phyloP scores from a whole-genome alignment of 2,329 filamentous ascomycete species.

The Penicillium sp. region DNA sequence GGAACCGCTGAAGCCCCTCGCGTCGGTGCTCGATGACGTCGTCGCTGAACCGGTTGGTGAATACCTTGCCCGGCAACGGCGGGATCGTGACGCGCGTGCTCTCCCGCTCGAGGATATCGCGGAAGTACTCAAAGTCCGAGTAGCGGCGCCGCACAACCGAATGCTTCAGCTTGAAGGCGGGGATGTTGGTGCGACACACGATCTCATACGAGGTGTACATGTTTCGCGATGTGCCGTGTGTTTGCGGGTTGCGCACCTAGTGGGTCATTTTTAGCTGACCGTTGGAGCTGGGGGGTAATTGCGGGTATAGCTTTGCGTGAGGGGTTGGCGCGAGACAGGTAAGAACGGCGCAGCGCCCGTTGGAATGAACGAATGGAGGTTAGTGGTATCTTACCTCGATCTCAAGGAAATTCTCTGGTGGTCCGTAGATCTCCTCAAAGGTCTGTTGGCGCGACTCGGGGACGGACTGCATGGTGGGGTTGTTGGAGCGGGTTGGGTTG shows the following conservation, averaged over 20 bases:
- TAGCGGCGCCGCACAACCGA: slow-evolving; percentile 88
- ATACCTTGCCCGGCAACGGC: slow-evolving; percentile 92
- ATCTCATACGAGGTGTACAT: slow-evolving; percentile 99
- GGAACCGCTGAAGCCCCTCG: slow-evolving; percentile 86
- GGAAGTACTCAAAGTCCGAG: slow-evolving; percentile 97
- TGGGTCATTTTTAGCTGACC: background rate
- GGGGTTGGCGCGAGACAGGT: background rate
- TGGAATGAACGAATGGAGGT: background rate
- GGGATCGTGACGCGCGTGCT: slow-evolving; percentile 92
- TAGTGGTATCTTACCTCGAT: slow-evolving; percentile 66
- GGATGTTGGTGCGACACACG: slow-evolving; percentile 95
- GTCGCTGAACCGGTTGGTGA: slow-evolving; percentile 96
- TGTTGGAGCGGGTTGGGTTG: background rate
- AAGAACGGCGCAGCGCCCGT: background rate
- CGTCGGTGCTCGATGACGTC: slow-evolving; percentile 94
- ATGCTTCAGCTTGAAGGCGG: slow-evolving; percentile 92
- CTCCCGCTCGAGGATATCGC: slow-evolving; percentile 95
- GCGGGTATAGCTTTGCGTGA: slow-evolving; percentile 1
- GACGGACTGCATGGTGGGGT: slow-evolving; percentile 55
- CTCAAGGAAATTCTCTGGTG: slow-evolving; percentile 97
- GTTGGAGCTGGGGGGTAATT: slow-evolving; percentile 1
- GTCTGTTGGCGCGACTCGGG: slow-evolving; percentile 76
- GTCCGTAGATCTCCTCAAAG: slow-evolving; percentile 98
- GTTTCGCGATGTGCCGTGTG: slow-evolving; percentile 85
- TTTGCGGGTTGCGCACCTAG: slow-evolving; percentile 87